These are phyloP conservation scores for Triticum timopheevii DNA, from an alignment of 176 grass and related monocot species.

Conservation along the genomic window DNA sequence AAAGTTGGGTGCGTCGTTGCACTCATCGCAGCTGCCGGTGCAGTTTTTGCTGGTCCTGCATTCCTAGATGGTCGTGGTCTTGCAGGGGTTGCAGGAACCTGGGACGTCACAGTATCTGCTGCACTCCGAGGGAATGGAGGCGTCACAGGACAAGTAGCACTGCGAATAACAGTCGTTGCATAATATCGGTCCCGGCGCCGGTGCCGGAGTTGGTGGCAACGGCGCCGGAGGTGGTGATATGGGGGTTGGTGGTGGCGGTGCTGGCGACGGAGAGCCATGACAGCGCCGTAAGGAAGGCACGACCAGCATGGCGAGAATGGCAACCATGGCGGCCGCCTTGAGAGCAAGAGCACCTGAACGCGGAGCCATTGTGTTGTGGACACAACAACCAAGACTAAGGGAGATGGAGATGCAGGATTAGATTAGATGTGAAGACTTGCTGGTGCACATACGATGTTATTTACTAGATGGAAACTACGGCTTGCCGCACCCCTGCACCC, in stretches of 20 bases:
- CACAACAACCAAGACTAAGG: neutral
- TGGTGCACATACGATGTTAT: too few relatives aligned
- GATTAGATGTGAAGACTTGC: neutral
- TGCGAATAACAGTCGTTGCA: neutral
- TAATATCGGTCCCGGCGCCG: neutral
- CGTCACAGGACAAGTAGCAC: neutral
- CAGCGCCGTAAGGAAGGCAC: neutral
- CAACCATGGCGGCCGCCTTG: neutral
- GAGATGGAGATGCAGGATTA: neutral
- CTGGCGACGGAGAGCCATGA: neutral
- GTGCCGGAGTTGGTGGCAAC: neutral
- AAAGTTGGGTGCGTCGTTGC: neutral
- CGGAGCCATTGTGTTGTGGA: neutral
- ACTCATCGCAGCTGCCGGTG: neutral
- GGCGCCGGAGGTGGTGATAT: neutral
- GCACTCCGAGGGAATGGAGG: neutral
- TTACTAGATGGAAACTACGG: too few relatives aligned
- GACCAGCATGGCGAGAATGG: neutral
- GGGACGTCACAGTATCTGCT: neutral
- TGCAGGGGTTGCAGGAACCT: neutral
- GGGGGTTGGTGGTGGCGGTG: neutral
- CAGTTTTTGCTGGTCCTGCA: neutral
- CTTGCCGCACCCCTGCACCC: too few relatives aligned
- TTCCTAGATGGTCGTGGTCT: neutral
- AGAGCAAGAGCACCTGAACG: neutral